These are phyloP conservation scores for Mallotus japonicus DNA, from an alignment of 441 rosid species.

Conservation along the genomic window DNA sequence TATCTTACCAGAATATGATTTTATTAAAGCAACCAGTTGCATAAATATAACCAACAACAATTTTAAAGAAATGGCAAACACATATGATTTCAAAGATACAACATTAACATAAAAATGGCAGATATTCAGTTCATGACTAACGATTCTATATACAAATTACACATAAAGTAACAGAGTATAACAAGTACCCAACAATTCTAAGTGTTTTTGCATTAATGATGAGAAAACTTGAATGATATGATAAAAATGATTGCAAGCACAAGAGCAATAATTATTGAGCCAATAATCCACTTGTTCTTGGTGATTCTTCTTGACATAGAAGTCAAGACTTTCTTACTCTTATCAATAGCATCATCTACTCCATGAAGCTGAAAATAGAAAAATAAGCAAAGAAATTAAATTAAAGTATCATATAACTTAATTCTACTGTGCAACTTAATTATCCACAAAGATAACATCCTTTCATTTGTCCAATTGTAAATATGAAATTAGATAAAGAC, in stretches of 20 bases:
- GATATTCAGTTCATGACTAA: not conserved
- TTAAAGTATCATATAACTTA: too few species aligned
- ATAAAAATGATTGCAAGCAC: constrained; percentile 54
- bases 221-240: constrained; percentile 76
- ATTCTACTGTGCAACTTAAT: too few species aligned
- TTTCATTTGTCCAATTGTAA: too few species aligned
- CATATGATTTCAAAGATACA: not conserved
- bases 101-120: not conserved
- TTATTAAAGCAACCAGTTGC: not conserved
- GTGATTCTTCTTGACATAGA: constrained; percentile 73
- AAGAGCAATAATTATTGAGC: constrained; percentile 57
- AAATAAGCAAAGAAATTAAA: too few species aligned
- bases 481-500: too few species aligned
- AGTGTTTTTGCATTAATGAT: constrained; percentile 24
- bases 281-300: constrained; percentile 84
- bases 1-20: not conserved
- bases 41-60: not conserved
- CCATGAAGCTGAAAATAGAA: too few species aligned
- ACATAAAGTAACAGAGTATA: constrained; percentile 8
- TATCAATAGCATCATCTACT: too few species aligned
- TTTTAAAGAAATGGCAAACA: not conserved
- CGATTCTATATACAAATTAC: constrained; percentile 22
- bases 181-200: constrained; percentile 10
- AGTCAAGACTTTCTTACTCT: too few species aligned
- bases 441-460: too few species aligned